Conservation (phyloP, 805 yeast species). For the Torulaspora maleeae region DNA sequence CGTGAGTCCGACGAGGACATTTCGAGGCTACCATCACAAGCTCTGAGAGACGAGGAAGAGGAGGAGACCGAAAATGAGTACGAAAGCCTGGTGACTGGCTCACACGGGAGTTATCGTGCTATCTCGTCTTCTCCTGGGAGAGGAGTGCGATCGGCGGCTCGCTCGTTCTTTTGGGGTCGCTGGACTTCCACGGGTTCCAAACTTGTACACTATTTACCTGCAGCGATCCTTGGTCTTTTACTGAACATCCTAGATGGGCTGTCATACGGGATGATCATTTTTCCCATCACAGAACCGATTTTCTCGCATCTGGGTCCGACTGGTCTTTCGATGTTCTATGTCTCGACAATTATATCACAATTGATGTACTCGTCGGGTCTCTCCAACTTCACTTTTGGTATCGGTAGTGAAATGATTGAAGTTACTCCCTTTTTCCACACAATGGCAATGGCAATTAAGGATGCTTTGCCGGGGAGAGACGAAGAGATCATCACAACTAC, state of each 20-base stretch:
- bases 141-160: slow-evolving; percentile 1
- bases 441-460: slow-evolving; percentile 74
- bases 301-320: slow-evolving; percentile 79
- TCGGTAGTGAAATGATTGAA: slow-evolving; percentile 98
- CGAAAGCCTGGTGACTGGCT: slow-evolving; percentile 8
- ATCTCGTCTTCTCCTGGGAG: slow-evolving; percentile 4
- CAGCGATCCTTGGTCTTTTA: slow-evolving; percentile 79
- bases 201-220: slow-evolving; percentile 46
- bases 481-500: slow-evolving; percentile 78
- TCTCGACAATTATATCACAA: slow-evolving; percentile 87
- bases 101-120: slow-evolving; percentile 9
- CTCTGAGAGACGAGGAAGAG: background rate
- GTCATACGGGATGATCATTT: slow-evolving; percentile 96
- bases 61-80: slow-evolving; percentile 2
- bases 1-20: background rate
- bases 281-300: slow-evolving; percentile 78
- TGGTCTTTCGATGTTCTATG: slow-evolving; percentile 91
- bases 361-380: slow-evolving; percentile 86
- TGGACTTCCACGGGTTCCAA: slow-evolving; percentile 3
- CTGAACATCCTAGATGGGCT: slow-evolving; percentile 88
- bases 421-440: slow-evolving; percentile 97
- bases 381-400: slow-evolving; percentile 82
- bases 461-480: slow-evolving; percentile 38
- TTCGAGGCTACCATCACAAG: background rate
- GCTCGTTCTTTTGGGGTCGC: slow-evolving; percentile 1